Evolutionary conservation across 78 protist genomes (phyloP).

Genomic region (Paulinella micropora): DNA sequence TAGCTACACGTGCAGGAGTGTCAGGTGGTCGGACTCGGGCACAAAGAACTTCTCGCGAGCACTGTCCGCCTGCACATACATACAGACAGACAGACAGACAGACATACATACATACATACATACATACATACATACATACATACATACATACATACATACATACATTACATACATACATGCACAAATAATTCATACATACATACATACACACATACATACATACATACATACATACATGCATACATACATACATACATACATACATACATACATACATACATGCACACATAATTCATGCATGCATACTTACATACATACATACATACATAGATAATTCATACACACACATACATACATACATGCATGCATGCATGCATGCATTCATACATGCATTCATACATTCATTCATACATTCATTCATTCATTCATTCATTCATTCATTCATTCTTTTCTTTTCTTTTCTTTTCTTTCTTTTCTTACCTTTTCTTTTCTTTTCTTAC

Average conservation of each 20-base stretch:
- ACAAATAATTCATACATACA: not conserved
- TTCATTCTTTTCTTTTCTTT: too few relatives aligned
- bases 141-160: not conserved
- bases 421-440: too few relatives aligned
- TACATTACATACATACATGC: not conserved
- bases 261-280: not conserved
- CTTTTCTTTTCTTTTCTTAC: too few relatives aligned
- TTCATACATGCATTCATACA: too few relatives aligned
- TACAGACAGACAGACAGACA: not conserved
- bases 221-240: not conserved
- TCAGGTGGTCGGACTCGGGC: constrained; percentile 89
- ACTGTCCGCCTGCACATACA: not conserved
- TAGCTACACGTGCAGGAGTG: constrained; percentile 74
- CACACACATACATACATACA: too few relatives aligned
- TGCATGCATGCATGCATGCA: too few relatives aligned
- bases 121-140: not conserved
- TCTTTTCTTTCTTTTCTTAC: too few relatives aligned
- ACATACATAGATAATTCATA: too few relatives aligned
- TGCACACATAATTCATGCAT: not conserved
- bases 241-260: not conserved
- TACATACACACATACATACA: not conserved
- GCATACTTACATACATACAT: too few relatives aligned
- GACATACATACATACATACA: not conserved
- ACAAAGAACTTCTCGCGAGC: constrained; percentile 72
- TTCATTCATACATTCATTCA: not conserved